Percentiles rank a stretch among this genome's conserved stretches.
These are phyloP conservation scores for Onygenales sp. DNA, from an alignment of 2,329 filamentous ascomycete species.

Conservation along the genomic window DNA sequence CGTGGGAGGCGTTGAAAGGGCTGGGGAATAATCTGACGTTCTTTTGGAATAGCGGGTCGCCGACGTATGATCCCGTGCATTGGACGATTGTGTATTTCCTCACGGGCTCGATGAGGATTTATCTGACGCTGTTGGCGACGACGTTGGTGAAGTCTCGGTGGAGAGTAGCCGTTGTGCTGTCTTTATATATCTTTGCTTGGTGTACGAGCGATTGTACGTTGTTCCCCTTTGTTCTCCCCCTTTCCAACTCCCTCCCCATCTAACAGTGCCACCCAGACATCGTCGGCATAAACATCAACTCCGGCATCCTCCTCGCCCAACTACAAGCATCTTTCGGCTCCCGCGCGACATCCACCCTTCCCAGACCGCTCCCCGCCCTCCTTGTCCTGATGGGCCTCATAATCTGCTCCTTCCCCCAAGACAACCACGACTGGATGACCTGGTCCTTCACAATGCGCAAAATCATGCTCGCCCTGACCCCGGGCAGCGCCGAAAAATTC, in stretches of 20 bases:
- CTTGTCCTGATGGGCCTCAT: constrained; percentile 15
- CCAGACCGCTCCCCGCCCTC: constrained; percentile 10
- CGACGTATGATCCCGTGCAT: constrained; percentile 34
- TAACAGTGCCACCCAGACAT: constrained; percentile 8
- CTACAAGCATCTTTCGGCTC: constrained; percentile 14
- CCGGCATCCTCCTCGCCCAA: constrained; percentile 19
- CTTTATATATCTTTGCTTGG: constrained; percentile 32
- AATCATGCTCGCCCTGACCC: constrained; percentile 10
- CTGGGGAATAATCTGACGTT: constrained; percentile 12
- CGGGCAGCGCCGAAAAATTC: constrained; percentile 5
- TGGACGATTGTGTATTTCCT: constrained; percentile 35
- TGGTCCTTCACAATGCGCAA: constrained; percentile 15
- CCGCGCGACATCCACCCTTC: constrained; percentile 12
- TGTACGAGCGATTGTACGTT: constrained; percentile 13
- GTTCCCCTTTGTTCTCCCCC: neutral
- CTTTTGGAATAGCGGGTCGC: constrained; percentile 29
- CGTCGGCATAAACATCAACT: constrained; percentile 16
- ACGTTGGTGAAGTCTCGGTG: constrained; percentile 27
- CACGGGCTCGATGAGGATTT: constrained; percentile 33
- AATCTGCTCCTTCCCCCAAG: constrained; percentile 16
- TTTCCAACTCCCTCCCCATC: neutral
- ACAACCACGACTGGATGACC: constrained; percentile 13
- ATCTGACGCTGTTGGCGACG: constrained; percentile 32
- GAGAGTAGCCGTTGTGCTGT: constrained; percentile 23
- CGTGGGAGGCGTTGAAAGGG: constrained; percentile 8